Percentiles rank a stretch among this genome's conserved stretches.
Evolutionary conservation across 2,329 filamentous ascomycete species (phyloP).

Genomic region (Sphaerulina musiva): DNA sequence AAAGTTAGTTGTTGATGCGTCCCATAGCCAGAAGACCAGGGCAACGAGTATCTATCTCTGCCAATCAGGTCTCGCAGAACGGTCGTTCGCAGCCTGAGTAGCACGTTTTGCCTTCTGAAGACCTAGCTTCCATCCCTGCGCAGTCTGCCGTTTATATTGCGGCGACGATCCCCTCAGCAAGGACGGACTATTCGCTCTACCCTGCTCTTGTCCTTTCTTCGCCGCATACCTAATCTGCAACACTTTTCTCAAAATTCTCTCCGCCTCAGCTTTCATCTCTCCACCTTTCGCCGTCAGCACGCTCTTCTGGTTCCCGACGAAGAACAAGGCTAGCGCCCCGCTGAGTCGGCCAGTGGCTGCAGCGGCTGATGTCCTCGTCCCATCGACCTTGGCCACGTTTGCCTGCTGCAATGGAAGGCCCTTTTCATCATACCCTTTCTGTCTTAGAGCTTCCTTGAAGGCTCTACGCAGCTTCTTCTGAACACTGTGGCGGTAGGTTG

Average conservation of each 20-base stretch:
- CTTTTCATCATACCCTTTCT: conserved; percentile 40
- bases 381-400: background rate
- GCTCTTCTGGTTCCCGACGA: conserved; percentile 15
- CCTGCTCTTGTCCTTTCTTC: background rate
- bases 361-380: background rate
- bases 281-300: conserved; percentile 18
- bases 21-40: too few relatives aligned
- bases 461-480: conserved; percentile 41
- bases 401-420: conserved; percentile 20
- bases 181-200: background rate
- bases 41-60: background rate
- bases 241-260: conserved; percentile 8
- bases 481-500: conserved; percentile 44
- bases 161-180: background rate
- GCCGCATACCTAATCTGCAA: conserved; percentile 4
- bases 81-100: background rate
- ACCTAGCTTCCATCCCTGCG: background rate
- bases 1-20: too few relatives aligned
- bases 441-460: conserved; percentile 42
- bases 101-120: background rate
- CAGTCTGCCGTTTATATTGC: background rate
- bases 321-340: conserved; percentile 17
- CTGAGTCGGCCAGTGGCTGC: conserved; percentile 5
- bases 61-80: background rate
- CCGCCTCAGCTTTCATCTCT: conserved; percentile 15